phyloP scores from a whole-genome alignment of 2,329 filamentous ascomycete genomes.

The Alternaria ethzedia region DNA sequence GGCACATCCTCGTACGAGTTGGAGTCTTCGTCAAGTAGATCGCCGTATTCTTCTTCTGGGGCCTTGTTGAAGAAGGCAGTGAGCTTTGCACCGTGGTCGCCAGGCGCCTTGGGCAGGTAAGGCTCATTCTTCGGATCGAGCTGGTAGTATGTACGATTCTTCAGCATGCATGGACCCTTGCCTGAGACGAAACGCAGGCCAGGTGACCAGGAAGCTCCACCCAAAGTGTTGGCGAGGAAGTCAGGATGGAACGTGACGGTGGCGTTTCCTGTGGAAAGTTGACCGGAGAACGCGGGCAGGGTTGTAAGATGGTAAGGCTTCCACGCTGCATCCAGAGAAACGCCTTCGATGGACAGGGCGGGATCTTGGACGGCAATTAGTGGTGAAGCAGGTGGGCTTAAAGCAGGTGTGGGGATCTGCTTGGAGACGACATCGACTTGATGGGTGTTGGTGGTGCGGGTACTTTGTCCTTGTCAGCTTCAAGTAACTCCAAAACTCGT shows the following conservation, averaged over 20 bases:
- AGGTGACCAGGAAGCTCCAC: slow-evolving; percentile 49
- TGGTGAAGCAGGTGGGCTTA: slow-evolving; percentile 19
- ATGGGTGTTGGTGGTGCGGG: slow-evolving; percentile 27
- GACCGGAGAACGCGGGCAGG: slow-evolving; percentile 29
- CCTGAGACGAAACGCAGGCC: slow-evolving; percentile 48
- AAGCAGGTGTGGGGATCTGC: slow-evolving; percentile 4
- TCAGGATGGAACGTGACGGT: slow-evolving; percentile 47
- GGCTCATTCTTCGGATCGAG: slow-evolving; percentile 50
- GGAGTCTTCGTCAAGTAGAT: slow-evolving; percentile 25
- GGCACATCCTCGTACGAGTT: slow-evolving; percentile 48
- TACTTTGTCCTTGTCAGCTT: slow-evolving; percentile 9
- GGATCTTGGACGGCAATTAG: slow-evolving; percentile 10
- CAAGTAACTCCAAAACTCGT: not conserved
- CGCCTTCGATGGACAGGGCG: slow-evolving; percentile 17
- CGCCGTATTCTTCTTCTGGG: slow-evolving; percentile 34
- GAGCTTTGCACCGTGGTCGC: slow-evolving; percentile 55
- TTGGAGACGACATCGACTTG: slow-evolving; percentile 18
- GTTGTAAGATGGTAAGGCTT: slow-evolving; percentile 45
- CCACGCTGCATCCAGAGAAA: slow-evolving; percentile 34
- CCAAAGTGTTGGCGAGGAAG: slow-evolving; percentile 47
- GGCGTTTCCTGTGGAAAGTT: slow-evolving; percentile 28
- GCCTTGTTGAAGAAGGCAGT: slow-evolving; percentile 54
- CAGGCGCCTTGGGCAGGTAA: slow-evolving; percentile 50
- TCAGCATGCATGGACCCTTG: slow-evolving; percentile 32
- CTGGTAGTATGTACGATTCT: slow-evolving; percentile 51